Evolutionary conservation across 1,284 basidiomycete species (phyloP).

Genomic region (Fomitopsis palustris): DNA sequence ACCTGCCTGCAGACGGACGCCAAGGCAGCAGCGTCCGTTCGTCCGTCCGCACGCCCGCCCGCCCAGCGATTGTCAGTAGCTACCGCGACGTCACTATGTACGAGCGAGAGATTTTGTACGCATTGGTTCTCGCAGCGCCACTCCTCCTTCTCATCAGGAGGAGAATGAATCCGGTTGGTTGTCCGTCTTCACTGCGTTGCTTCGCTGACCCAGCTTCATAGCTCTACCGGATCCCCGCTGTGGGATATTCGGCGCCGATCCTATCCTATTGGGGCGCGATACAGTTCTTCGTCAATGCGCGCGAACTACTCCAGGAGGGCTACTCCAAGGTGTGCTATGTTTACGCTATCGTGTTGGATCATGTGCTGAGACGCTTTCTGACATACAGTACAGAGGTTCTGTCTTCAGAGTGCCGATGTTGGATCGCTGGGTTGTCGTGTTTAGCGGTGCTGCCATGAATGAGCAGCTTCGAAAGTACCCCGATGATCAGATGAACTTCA

Average conservation of each 20-base stretch:
- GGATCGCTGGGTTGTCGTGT: conserved; percentile 30
- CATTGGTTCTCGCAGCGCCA: not conserved
- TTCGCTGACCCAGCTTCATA: not conserved
- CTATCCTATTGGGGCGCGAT: conserved; percentile 32
- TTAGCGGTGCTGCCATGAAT: conserved; percentile 28
- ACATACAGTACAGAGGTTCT: conserved; percentile 19
- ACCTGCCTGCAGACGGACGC: not conserved
- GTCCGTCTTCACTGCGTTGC: not conserved
- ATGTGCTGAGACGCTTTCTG: not conserved
- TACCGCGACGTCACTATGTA: not conserved
- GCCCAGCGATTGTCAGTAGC: not conserved
- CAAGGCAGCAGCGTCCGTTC: not conserved
- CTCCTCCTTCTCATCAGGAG: conserved; percentile 2
- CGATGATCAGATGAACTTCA: conserved; percentile 32
- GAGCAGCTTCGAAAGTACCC: conserved; percentile 33
- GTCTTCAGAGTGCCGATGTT: conserved; percentile 32
- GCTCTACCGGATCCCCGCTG: conserved; percentile 28
- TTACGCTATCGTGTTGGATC: not conserved
- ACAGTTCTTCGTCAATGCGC: conserved; percentile 30
- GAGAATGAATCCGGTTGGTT: conserved; percentile 4
- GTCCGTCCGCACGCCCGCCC: not conserved
- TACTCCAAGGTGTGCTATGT: conserved; percentile 30
- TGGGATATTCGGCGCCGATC: conserved; percentile 32
- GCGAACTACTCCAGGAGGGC: conserved; percentile 34
- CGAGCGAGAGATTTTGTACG: not conserved